Conservation (phyloP, 139 green algal species). For the Nannochloris sp. region DNA sequence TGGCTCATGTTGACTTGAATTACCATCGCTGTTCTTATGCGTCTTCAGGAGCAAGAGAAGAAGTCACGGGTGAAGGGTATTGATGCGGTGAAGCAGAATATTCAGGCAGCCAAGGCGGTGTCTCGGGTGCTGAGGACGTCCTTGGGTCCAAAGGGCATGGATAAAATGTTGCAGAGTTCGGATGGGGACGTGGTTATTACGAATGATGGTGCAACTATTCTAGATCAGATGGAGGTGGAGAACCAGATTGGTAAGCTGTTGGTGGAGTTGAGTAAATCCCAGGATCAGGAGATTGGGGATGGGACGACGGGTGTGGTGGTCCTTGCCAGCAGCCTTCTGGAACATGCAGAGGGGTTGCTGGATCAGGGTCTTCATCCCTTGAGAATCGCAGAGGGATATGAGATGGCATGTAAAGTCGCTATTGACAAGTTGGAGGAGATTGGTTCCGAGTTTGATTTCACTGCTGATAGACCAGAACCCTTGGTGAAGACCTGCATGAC, state of each 20-base stretch:
- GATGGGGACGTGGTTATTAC: slow-evolving; percentile 98
- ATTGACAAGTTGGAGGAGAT: slow-evolving; percentile 61
- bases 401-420: slow-evolving; percentile 91
- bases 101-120: slow-evolving; percentile 89
- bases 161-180: slow-evolving; percentile 97
- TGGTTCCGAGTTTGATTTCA: slow-evolving; percentile 70
- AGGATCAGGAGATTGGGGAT: slow-evolving; percentile 71
- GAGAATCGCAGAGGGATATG: slow-evolving; percentile 94
- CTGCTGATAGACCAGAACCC: slow-evolving; percentile 72
- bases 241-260: slow-evolving; percentile 99
- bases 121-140: slow-evolving; percentile 73
- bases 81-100: slow-evolving; percentile 94
- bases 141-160: slow-evolving; percentile 94
- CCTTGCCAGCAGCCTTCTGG: slow-evolving; percentile 48
- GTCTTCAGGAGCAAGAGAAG: slow-evolving; percentile 78
- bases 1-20: neutral
- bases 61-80: slow-evolving; percentile 80
- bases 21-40: neutral
- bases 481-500: slow-evolving; percentile 98
- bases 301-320: slow-evolving; percentile 96
- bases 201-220: slow-evolving; percentile 97
- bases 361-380: slow-evolving; percentile 97
- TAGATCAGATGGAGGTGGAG: slow-evolving; percentile 99
- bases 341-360: slow-evolving; percentile 89
- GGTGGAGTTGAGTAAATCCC: slow-evolving; percentile 87